Conservation (phyloP, 108 stramenopile species). For the Cyclotella cryptica region DNA sequence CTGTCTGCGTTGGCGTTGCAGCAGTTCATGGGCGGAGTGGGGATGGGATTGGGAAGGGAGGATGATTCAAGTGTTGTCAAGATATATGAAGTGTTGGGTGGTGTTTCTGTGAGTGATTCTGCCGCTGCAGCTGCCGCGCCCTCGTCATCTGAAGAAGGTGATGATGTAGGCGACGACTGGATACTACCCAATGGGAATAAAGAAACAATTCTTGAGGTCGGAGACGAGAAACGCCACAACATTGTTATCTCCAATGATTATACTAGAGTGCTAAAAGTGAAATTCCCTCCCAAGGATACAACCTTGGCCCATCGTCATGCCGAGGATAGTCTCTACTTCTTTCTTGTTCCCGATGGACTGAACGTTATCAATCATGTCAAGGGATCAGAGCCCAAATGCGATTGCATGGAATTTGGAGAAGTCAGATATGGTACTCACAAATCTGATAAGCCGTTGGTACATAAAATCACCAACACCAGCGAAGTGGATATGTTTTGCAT, state of each 20-base stretch:
- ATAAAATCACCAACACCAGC: constrained; percentile 68
- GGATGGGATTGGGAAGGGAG: constrained; percentile 62
- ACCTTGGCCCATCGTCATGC: constrained; percentile 77
- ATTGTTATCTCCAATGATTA: constrained; percentile 64
- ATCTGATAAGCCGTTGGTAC: constrained; percentile 65
- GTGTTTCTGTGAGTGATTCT: constrained; percentile 55
- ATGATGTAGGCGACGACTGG: constrained; percentile 63
- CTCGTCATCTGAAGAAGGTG: constrained; percentile 26
- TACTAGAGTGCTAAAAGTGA: constrained; percentile 61
- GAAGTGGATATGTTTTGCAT: constrained; percentile 65
- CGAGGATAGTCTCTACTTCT: constrained; percentile 70
- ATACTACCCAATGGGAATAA: constrained; percentile 54
- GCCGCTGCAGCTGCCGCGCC: not conserved
- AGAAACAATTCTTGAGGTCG: constrained; percentile 70
- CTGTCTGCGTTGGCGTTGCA: constrained; percentile 72
- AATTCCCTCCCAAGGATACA: constrained; percentile 62
- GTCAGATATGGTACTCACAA: constrained; percentile 53
- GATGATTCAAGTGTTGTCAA: constrained; percentile 83
- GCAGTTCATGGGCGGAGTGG: constrained; percentile 68
- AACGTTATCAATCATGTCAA: constrained; percentile 72
- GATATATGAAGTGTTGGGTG: constrained; percentile 73
- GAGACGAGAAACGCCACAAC: constrained; percentile 60
- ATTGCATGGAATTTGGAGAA: constrained; percentile 78
- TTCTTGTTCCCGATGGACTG: constrained; percentile 62
- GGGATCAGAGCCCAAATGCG: constrained; percentile 59